Evolutionary conservation across 176 grass and related monocot genomes (phyloP).

Genomic region (Leersia perrieri): DNA sequence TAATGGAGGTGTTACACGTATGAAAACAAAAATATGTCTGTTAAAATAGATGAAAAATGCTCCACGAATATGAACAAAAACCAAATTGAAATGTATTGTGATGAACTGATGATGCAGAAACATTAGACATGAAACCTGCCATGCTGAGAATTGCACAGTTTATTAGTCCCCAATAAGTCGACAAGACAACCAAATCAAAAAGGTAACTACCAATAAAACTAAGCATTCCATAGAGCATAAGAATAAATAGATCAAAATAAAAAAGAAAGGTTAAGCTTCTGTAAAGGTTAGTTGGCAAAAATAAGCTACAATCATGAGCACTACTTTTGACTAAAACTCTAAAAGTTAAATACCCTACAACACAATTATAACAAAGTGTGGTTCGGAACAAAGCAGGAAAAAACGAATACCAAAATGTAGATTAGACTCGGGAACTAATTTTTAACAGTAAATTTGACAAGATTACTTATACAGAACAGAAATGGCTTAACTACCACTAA

Average conservation of each 20-base stretch:
- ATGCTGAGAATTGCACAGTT: background rate
- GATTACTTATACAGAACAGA: background rate
- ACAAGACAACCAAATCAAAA: background rate
- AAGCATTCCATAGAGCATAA: background rate
- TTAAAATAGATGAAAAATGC: background rate
- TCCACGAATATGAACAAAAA: background rate
- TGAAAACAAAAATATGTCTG: background rate
- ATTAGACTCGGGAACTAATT: conserved; percentile 4
- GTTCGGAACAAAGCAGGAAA: background rate
- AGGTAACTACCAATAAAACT: background rate
- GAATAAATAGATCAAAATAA: background rate
- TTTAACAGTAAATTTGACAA: conserved; percentile 4
- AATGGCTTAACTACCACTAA: background rate
- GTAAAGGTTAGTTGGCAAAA: background rate
- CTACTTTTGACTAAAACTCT: background rate
- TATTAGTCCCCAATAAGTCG: background rate
- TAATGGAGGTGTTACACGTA: background rate
- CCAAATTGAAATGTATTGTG: background rate
- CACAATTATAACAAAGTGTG: background rate
- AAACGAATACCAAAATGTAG: background rate
- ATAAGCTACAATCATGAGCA: background rate
- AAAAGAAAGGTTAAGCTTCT: background rate
- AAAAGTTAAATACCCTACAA: background rate
- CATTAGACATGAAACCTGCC: background rate
- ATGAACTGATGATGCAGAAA: background rate